A percentile compares a stretch with the other conserved stretches of the same genome.
Evolutionary conservation across 345 rosid genomes (phyloP).

Genomic region (Clarkia xantiana): DNA sequence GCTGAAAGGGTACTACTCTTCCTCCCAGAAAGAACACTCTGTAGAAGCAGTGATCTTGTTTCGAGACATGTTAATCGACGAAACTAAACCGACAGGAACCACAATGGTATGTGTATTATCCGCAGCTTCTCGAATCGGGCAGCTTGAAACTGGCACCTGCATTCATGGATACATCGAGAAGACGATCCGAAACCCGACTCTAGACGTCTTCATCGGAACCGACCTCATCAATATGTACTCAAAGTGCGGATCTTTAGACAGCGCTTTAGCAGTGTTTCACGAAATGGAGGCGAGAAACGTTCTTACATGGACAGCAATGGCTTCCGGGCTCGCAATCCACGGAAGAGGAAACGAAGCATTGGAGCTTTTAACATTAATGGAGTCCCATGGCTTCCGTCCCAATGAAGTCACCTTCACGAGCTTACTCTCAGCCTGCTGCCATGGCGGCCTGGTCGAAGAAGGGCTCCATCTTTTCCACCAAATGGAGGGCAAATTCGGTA

Average conservation of each 20-base stretch:
- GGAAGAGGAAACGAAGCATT: constrained; percentile 39
- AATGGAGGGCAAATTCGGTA: constrained; percentile 15
- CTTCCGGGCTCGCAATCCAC: constrained; percentile 44
- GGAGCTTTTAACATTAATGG: constrained; percentile 29
- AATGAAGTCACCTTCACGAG: constrained; percentile 47
- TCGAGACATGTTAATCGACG: constrained; percentile 23
- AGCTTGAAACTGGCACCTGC: constrained; percentile 29
- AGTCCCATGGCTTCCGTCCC: constrained; percentile 7
- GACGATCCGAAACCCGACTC: constrained; percentile 24
- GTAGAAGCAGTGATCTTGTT: constrained; percentile 28
- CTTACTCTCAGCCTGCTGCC: constrained; percentile 49
- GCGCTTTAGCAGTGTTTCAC: constrained; percentile 21
- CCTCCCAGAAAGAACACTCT: constrained; percentile 29
- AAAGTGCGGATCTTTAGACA: constrained; percentile 38
- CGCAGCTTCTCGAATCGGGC: constrained; percentile 34
- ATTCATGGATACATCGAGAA: constrained; percentile 50
- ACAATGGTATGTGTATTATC: constrained; percentile 56
- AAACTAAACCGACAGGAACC: constrained; percentile 33
- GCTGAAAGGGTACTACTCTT: constrained; percentile 42
- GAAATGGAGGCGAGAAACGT: constrained; percentile 37
- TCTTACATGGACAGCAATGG: constrained; percentile 56
- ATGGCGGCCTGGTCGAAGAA: constrained; percentile 34
- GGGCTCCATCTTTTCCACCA: constrained; percentile 35
- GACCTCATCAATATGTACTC: constrained; percentile 55
- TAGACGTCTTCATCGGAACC: constrained; percentile 44